These are phyloP conservation scores for Jasminum sambac DNA, from an alignment of 257 asterid genomes.

Conservation along the genomic window DNA sequence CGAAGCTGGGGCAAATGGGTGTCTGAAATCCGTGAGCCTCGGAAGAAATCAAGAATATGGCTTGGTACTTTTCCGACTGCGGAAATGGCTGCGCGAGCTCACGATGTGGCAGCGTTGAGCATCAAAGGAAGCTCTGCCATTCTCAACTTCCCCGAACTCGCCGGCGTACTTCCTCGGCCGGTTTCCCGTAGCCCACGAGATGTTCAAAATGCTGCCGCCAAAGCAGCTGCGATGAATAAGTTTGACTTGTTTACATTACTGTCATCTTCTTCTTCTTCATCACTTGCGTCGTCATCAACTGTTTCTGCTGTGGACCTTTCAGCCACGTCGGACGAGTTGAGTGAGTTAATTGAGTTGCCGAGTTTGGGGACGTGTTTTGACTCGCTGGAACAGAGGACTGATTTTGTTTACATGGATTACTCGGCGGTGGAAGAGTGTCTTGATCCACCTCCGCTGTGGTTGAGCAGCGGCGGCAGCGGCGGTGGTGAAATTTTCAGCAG, in stretches of 20 bases:
- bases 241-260: not conserved
- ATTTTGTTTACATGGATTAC: constrained; percentile 36
- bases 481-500: constrained; percentile 15
- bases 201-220: constrained; percentile 50
- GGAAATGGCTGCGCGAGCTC: constrained; percentile 65
- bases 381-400: constrained; percentile 1
- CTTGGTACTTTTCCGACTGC: constrained; percentile 51
- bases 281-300: not conserved
- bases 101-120: constrained; percentile 52
- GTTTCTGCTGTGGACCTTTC: not conserved
- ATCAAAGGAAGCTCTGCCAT: constrained; percentile 40
- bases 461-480: constrained; percentile 22
- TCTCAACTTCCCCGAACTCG: constrained; percentile 45
- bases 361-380: constrained; percentile 39
- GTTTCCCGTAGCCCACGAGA: constrained; percentile 49
- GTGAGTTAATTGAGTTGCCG: constrained; percentile 48
- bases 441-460: constrained; percentile 32
- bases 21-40: constrained; percentile 57
- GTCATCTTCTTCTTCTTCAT: not conserved
- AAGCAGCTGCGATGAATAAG: constrained; percentile 49
- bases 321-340: constrained; percentile 31
- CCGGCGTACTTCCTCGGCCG: constrained; percentile 41
- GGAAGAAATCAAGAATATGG: constrained; percentile 54
- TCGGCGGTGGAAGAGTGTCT: constrained; percentile 5
- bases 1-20: constrained; percentile 61